phyloP scores from a whole-genome alignment of 768 basidiomycete species.

The Epithele typhae region DNA sequence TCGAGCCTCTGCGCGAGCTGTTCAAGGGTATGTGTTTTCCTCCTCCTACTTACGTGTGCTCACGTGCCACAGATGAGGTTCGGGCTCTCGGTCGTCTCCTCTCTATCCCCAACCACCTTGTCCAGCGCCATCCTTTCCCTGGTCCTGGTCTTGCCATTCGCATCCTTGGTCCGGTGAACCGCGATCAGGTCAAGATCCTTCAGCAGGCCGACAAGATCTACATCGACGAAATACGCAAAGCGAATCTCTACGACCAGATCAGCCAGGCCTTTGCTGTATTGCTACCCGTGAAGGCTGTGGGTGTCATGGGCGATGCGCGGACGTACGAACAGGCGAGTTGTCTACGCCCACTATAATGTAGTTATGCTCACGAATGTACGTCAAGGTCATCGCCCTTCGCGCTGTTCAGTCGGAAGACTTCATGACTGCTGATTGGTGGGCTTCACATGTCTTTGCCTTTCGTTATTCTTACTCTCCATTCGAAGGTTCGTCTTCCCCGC shows the following conservation, averaged over 20 bases:
- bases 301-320: constrained; percentile 94
- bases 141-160: constrained; percentile 98
- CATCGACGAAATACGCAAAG: constrained; percentile 95
- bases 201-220: constrained; percentile 94
- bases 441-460: background rate
- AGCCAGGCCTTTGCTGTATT: constrained; percentile 96
- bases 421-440: constrained; percentile 98
- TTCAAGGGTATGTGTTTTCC: constrained; percentile 77
- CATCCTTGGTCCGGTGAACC: constrained; percentile 92
- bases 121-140: constrained; percentile 97
- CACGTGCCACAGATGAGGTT: constrained; percentile 73
- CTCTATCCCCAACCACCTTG: constrained; percentile 86
- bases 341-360: background rate
- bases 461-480: constrained; percentile 12
- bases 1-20: constrained; percentile 93
- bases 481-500: constrained; percentile 97
- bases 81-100: constrained; percentile 88
- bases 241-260: constrained; percentile 89
- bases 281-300: constrained; percentile 93
- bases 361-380: background rate
- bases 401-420: constrained; percentile 99
- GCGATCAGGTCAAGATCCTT: constrained; percentile 86
- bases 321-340: constrained; percentile 85
- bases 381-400: constrained; percentile 89
- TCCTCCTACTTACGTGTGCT: background rate